A percentile compares a stretch with the other conserved stretches of the same genome.
Conservation (phyloP, 2,329 filamentous ascomycete species). For the Calonectria multiphialidica region DNA sequence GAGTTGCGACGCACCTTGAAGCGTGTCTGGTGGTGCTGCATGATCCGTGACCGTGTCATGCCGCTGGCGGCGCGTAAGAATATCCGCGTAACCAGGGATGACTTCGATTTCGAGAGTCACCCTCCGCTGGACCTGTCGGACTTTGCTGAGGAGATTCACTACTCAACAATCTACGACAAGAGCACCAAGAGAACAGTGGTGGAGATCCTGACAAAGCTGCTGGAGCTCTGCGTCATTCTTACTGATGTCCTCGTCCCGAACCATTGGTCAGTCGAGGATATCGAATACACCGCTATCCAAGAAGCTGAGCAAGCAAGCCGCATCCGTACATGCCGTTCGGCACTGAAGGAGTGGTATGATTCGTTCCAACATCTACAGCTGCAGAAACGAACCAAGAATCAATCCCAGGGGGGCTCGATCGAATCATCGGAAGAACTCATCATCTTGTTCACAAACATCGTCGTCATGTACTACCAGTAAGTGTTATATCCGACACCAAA, state of each 20-base stretch:
- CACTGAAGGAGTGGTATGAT: slow-evolving; percentile 4
- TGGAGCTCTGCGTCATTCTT: slow-evolving; percentile 13
- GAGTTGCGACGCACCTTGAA: background rate
- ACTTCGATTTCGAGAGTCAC: slow-evolving; percentile 14
- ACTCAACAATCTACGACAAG: background rate
- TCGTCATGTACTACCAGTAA: slow-evolving; percentile 25
- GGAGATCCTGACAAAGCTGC: background rate
- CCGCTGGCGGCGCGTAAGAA: background rate
- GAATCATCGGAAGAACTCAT: slow-evolving; percentile 4
- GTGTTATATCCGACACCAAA: background rate
- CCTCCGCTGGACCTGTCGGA: slow-evolving; percentile 1
- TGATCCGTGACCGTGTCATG: slow-evolving; percentile 22
- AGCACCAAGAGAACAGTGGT: background rate
- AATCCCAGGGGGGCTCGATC: background rate
- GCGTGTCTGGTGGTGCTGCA: slow-evolving; percentile 24
- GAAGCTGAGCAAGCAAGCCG: slow-evolving; percentile 15
- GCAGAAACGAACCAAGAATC: background rate
- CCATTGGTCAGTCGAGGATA: background rate
- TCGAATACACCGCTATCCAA: background rate
- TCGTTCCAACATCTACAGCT: background rate
- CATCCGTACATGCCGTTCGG: slow-evolving; percentile 7
- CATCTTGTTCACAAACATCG: slow-evolving; percentile 8
- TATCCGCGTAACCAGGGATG: slow-evolving; percentile 4
- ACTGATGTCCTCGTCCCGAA: slow-evolving; percentile 14
- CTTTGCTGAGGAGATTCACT: slow-evolving; percentile 11